Conservation (phyloP, 139 green algal species). For the Zygnema cylindricum region DNA sequence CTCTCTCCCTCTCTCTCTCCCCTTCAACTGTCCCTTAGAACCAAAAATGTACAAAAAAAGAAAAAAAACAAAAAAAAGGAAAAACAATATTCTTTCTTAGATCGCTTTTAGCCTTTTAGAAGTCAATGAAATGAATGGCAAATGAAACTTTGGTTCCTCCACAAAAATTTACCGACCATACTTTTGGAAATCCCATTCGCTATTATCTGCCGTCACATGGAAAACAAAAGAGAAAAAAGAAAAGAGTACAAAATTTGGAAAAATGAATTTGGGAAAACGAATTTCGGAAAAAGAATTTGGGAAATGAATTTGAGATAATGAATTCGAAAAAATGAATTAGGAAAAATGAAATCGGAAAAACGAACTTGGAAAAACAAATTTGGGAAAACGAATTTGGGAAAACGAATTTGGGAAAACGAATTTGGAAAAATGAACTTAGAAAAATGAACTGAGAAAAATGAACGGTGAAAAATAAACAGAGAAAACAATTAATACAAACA, state of each 20-base stretch:
- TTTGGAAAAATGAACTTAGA: no score
- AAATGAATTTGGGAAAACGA: no score
- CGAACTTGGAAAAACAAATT: no score
- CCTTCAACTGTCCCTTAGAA: background rate
- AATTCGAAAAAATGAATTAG: no score
- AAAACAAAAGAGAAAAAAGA: slow-evolving; percentile 23
- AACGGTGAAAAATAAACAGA: no score
- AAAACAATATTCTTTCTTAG: background rate
- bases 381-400: no score
- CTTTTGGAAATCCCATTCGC: slow-evolving; percentile 66
- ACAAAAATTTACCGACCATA: slow-evolving; percentile 48
- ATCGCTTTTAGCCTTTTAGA: background rate
- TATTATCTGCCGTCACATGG: slow-evolving; percentile 58
- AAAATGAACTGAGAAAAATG: no score
- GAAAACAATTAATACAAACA: background rate
- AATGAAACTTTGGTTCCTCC: background rate
- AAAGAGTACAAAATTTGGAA: no score
- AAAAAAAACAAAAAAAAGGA: no score
- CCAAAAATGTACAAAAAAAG: no score
- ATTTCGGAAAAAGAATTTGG: background rate
- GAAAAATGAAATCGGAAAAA: no score
- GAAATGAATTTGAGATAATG: background rate
- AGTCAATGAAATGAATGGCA: background rate
- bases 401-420: no score
- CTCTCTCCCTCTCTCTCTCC: background rate